These are phyloP conservation scores for Trypanosoma scelopori DNA, from an alignment of 208 protist genomes.

Conservation along the genomic window DNA sequence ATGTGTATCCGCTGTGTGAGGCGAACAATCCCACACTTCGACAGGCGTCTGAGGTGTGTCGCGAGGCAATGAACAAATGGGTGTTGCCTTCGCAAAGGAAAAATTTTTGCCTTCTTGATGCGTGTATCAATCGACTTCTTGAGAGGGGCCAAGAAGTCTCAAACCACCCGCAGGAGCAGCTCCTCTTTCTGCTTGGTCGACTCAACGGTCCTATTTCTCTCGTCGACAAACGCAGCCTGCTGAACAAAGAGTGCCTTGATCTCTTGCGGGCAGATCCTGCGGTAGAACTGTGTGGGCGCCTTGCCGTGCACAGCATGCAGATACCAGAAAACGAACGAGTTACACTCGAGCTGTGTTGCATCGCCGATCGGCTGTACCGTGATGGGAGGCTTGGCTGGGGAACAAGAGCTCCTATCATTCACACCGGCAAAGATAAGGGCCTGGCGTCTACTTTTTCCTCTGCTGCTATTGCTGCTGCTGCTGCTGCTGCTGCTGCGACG, in stretches of 20 bases:
- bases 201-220: conserved; percentile 37
- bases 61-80: conserved; percentile 47
- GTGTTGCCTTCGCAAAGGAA: conserved; percentile 41
- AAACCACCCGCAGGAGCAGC: conserved; percentile 66
- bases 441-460: conserved; percentile 1
- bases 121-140: conserved; percentile 55
- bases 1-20: conserved; percentile 33
- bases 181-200: conserved; percentile 62
- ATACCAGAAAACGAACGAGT: conserved; percentile 55
- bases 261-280: conserved; percentile 60
- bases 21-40: conserved; percentile 47
- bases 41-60: conserved; percentile 54
- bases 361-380: conserved; percentile 70
- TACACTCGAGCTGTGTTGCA: conserved; percentile 66
- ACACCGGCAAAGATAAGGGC: conserved; percentile 15
- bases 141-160: conserved; percentile 31
- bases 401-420: conserved; percentile 22
- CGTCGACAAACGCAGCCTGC: conserved; percentile 39
- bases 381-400: conserved; percentile 76
- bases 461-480: neutral
- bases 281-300: conserved; percentile 75
- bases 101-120: conserved; percentile 52
- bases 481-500: neutral
- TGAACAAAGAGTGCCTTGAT: conserved; percentile 53
- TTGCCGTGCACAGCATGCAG: conserved; percentile 51